Conservation (phyloP, 257 asterid genomes). For the Capsicum pubescens region DNA sequence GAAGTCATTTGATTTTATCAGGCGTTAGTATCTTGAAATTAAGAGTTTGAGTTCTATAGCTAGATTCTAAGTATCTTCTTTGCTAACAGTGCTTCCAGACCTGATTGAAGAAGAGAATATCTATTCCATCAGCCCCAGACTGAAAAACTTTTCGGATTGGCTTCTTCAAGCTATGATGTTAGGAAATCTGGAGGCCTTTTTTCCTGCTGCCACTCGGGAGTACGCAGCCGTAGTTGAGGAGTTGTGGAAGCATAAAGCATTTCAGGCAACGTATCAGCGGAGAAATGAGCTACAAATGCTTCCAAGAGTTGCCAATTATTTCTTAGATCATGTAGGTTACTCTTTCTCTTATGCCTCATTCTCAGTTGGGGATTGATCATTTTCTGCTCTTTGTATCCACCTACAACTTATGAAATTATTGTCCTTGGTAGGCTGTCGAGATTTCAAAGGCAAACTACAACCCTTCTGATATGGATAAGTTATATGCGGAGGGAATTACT, state of each 20-base stretch:
- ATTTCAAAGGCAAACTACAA: slow-evolving; percentile 72
- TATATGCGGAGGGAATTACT: slow-evolving; percentile 79
- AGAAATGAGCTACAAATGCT: slow-evolving; percentile 68
- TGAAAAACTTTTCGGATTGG: slow-evolving; percentile 73
- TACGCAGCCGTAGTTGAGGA: slow-evolving; percentile 76
- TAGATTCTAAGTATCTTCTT: slow-evolving; percentile 37
- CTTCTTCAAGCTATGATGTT: slow-evolving; percentile 67
- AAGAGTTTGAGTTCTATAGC: neutral
- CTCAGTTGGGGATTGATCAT: neutral
- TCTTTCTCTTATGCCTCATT: neutral
- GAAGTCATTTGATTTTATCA: neutral
- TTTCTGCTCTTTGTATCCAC: slow-evolving; percentile 12
- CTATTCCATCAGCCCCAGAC: slow-evolving; percentile 58
- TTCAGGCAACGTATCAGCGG: slow-evolving; percentile 77
- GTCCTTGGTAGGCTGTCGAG: slow-evolving; percentile 69
- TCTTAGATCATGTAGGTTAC: slow-evolving; percentile 71
- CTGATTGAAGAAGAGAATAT: slow-evolving; percentile 48
- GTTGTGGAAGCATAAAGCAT: slow-evolving; percentile 70
- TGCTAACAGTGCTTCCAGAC: slow-evolving; percentile 51
- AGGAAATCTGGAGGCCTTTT: slow-evolving; percentile 80
- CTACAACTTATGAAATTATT: slow-evolving; percentile 26
- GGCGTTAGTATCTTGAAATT: slow-evolving; percentile 7
- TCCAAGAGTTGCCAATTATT: slow-evolving; percentile 80
- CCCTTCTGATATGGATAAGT: slow-evolving; percentile 88
- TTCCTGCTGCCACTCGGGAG: slow-evolving; percentile 90